Conservation (phyloP, 768 basidiomycete species). For the Mycena venus region DNA sequence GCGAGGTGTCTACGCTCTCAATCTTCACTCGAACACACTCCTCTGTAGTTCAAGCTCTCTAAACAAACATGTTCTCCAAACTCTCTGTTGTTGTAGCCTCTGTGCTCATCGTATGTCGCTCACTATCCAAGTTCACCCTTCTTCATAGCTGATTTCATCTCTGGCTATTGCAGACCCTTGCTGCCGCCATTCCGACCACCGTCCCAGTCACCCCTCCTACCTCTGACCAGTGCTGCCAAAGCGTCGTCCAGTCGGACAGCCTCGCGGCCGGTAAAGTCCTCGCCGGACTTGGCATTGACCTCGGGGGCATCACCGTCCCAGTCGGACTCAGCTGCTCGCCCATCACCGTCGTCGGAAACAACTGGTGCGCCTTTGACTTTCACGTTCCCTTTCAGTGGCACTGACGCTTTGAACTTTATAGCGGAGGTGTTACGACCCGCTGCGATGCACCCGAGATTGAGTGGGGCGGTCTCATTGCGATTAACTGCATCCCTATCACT, state of each 20-base stretch:
- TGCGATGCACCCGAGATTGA: constrained; percentile 22
- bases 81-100: constrained; percentile 5
- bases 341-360: constrained; percentile 28
- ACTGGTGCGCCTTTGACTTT: background rate
- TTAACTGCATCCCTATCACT: constrained; percentile 10
- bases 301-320: constrained; percentile 18
- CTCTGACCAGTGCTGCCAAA: constrained; percentile 24
- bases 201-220: constrained; percentile 15
- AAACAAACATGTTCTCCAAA: too few relatives aligned
- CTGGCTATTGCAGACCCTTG: constrained; percentile 26
- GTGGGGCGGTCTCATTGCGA: constrained; percentile 17
- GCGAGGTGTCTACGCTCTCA: background rate
- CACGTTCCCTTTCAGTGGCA: background rate
- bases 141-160: background rate
- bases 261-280: constrained; percentile 1
- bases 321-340: constrained; percentile 30
- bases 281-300: constrained; percentile 13
- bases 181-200: constrained; percentile 25
- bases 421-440: constrained; percentile 3
- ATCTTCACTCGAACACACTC: too few relatives aligned
- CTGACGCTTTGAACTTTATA: background rate
- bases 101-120: constrained; percentile 1
- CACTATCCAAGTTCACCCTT: background rate
- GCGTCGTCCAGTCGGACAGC: constrained; percentile 25
- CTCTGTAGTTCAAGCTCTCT: too few relatives aligned